Evolutionary conservation across 305 asterid genomes (phyloP), one percentile per base, ranked within the genome.

Genomic region (Ruellia speciosa): DNA sequence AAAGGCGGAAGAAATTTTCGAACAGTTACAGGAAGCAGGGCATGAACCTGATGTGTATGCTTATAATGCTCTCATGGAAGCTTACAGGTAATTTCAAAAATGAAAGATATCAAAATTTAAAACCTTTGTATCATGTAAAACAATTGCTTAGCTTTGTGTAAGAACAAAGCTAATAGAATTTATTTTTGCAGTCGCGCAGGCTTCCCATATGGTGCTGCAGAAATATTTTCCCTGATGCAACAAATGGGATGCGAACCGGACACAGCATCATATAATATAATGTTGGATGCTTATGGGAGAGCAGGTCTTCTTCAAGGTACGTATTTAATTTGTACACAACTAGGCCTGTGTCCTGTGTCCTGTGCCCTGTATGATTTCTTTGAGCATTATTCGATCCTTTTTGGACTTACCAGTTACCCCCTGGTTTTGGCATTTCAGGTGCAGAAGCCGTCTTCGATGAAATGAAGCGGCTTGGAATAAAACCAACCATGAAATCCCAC

Each of bases 181-280:
- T 58, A 18, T 59, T 43, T 46, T 50, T 16, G 58, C 85, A 85
- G 96, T 65, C 95, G 90, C 52, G 96, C 95, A 63, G 94, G 95
- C 62, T 77, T 60, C 69, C 96, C 96, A 52, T 62, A 77, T 43
- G 94, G 88, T 35, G 94, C 96, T 37, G 90, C 94, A 35, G 95
- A 88, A 72, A 81, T 85, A 18, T 85, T 88, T 74, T 79, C 95
- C 41, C 94, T 88, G 54, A 88, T 88, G 90, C 79, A 83, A 54
- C 93, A 83, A 41, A 83, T 88, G 95, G 96, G 83, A 54, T 79
- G 86, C 34, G 94, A 88, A 67, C 96, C 94, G 18, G 95, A 88
- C 60, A 78, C 81, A 65, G 96, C 93, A 43, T 85, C 96, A 16
- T 88, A 79, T 69, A 88, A 88, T 62, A 88, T 88, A 53, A 75